A percentile compares a stretch with the other conserved stretches of the same genome.
These are phyloP conservation scores for Fusarium falciforme DNA, from an alignment of 2,329 filamentous ascomycete species.

Conservation along the genomic window DNA sequence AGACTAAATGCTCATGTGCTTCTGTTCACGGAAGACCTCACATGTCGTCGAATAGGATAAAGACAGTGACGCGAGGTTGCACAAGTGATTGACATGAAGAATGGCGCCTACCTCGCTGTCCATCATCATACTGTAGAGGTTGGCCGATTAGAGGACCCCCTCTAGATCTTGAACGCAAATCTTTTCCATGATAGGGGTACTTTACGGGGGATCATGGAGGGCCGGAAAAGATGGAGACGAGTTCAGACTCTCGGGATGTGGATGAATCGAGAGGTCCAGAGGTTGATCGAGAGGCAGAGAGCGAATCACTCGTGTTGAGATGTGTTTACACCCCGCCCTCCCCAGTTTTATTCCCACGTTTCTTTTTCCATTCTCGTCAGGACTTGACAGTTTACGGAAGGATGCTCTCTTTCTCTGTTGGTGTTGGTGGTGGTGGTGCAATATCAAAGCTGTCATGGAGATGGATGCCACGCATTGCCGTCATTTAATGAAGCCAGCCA, in stretches of 20 bases:
- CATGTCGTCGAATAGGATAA: conserved; percentile 10
- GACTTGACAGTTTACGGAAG: conserved; percentile 17
- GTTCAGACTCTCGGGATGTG: conserved; percentile 6
- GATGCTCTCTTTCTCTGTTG: conserved; percentile 2
- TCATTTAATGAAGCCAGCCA: conserved; percentile 5
- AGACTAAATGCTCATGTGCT: conserved; percentile 10
- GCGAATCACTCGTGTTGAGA: conserved; percentile 16
- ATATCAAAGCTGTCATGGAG: neutral
- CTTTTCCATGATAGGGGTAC: conserved; percentile 34
- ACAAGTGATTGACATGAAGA: neutral
- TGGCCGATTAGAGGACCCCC: conserved; percentile 18
- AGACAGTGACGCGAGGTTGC: neutral
- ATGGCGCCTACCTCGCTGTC: neutral
- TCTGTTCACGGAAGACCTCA: neutral
- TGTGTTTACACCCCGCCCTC: neutral
- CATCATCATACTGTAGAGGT: conserved; percentile 10
- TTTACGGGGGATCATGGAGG: conserved; percentile 23
- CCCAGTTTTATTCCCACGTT: conserved; percentile 12
- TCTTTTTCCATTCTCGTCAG: conserved; percentile 15
- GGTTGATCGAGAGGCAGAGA: neutral
- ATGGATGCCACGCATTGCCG: conserved; percentile 31
- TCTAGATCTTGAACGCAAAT: conserved; percentile 36
- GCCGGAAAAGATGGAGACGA: conserved; percentile 29
- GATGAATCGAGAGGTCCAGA: neutral
- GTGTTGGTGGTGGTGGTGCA: conserved; percentile 3